phyloP scores from a whole-genome alignment of 768 basidiomycete species.

The Leccinum variicolor region DNA sequence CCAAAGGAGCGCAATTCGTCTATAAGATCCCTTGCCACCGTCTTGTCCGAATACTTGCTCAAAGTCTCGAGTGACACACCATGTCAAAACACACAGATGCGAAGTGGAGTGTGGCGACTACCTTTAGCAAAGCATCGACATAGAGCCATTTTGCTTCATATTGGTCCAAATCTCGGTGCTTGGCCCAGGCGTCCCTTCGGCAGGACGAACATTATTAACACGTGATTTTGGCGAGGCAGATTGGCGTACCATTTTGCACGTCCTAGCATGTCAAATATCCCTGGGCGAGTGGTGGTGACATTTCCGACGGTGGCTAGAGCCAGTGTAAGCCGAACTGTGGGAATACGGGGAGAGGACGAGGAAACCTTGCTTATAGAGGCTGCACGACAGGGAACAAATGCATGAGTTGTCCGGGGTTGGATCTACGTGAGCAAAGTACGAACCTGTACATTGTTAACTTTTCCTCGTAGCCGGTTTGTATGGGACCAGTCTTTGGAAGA shows the following conservation, averaged over 20 bases:
- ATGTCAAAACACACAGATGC: not conserved
- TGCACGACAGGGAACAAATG: constrained; percentile 27
- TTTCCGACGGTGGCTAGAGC: constrained; percentile 83
- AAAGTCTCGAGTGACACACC: constrained; percentile 49
- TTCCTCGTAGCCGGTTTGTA: constrained; percentile 94
- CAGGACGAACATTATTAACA: constrained; percentile 11
- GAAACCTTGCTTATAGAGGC: constrained; percentile 91
- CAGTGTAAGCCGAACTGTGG: not conserved
- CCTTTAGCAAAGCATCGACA: constrained; percentile 84
- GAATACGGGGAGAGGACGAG: not conserved
- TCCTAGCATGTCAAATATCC: constrained; percentile 87
- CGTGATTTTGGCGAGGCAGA: constrained; percentile 12
- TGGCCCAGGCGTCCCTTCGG: constrained; percentile 91
- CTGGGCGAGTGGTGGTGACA: constrained; percentile 73
- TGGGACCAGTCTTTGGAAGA: constrained; percentile 89
- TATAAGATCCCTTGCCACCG: constrained; percentile 68
- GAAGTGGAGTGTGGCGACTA: constrained; percentile 25
- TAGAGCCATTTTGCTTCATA: constrained; percentile 87
- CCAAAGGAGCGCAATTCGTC: constrained; percentile 75
- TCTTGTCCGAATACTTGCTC: constrained; percentile 80
- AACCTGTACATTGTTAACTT: constrained; percentile 92
- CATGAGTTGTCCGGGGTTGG: constrained; percentile 7
- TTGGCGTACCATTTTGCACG: constrained; percentile 82
- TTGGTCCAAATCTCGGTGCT: constrained; percentile 77
- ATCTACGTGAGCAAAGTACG: constrained; percentile 14